Evolutionary conservation across 345 rosid species (phyloP).

Genomic region (Acer negundo): DNA sequence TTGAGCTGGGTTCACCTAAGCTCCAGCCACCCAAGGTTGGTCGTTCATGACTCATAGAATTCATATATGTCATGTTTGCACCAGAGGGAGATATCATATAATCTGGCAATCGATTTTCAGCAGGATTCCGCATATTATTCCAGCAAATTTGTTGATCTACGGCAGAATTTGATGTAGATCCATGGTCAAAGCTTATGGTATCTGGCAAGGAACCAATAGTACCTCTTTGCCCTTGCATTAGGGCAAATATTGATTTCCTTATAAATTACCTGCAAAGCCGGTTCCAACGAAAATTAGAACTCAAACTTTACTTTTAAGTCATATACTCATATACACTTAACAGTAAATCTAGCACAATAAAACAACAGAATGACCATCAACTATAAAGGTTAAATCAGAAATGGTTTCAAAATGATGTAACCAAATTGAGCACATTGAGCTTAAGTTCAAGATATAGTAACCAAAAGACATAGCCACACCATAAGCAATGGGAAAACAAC

Average conservation of each 20-base stretch:
- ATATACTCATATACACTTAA: background rate
- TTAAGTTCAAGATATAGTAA: background rate
- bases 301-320: conserved; percentile 20
- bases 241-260: conserved; percentile 31
- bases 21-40: conserved; percentile 49
- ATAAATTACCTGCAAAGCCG: conserved; percentile 9
- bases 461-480: background rate
- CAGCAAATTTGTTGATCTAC: conserved; percentile 67
- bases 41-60: conserved; percentile 56
- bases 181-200: conserved; percentile 72
- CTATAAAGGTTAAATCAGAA: conserved; percentile 13
- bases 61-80: conserved; percentile 34
- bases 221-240: conserved; percentile 90
- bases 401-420: background rate
- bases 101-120: conserved; percentile 47
- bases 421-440: background rate
- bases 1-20: conserved; percentile 56
- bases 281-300: conserved; percentile 30
- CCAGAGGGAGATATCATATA: conserved; percentile 49
- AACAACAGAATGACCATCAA: background rate
- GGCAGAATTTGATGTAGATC: conserved; percentile 63
- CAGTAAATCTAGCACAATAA: conserved; percentile 14
- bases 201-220: conserved; percentile 74
- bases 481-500: background rate
- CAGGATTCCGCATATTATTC: conserved; percentile 56